phyloP scores from a whole-genome alignment of 345 rosid species.

The Arabis alpina region DNA sequence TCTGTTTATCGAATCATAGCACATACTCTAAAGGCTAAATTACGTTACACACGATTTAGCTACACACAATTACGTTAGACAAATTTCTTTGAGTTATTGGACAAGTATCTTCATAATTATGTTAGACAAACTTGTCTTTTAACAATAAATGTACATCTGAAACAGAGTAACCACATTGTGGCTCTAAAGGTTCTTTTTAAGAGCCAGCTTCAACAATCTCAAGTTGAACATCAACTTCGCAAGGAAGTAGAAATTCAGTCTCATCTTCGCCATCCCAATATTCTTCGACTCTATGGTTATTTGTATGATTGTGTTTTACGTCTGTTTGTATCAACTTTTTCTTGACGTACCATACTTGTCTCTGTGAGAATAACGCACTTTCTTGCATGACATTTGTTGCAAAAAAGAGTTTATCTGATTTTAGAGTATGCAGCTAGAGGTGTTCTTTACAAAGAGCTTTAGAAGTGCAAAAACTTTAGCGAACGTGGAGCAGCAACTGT shows the following conservation, averaged over 20 bases:
- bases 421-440: constrained; percentile 90
- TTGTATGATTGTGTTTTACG: constrained; percentile 63
- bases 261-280: constrained; percentile 89
- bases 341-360: neutral
- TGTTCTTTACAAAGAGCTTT: constrained; percentile 88
- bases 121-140: too few species aligned
- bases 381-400: constrained; percentile 31
- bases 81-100: too few species aligned
- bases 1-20: too few species aligned
- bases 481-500: constrained; percentile 95
- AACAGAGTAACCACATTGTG: constrained; percentile 90
- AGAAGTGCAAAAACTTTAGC: constrained; percentile 85
- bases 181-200: constrained; percentile 91
- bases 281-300: constrained; percentile 86
- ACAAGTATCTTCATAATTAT: constrained; percentile 15
- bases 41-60: too few species aligned
- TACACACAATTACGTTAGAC: neutral
- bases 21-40: too few species aligned
- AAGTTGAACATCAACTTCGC: constrained; percentile 90
- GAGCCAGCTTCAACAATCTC: constrained; percentile 92
- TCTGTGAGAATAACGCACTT: neutral
- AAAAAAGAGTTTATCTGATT: constrained; percentile 87
- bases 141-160: constrained; percentile 10
- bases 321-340: neutral
- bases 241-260: constrained; percentile 96